Evolutionary conservation across 129 eudicot species (phyloP), one percentile per base, ranked within the genome.

Genomic region (Daucus carota): DNA sequence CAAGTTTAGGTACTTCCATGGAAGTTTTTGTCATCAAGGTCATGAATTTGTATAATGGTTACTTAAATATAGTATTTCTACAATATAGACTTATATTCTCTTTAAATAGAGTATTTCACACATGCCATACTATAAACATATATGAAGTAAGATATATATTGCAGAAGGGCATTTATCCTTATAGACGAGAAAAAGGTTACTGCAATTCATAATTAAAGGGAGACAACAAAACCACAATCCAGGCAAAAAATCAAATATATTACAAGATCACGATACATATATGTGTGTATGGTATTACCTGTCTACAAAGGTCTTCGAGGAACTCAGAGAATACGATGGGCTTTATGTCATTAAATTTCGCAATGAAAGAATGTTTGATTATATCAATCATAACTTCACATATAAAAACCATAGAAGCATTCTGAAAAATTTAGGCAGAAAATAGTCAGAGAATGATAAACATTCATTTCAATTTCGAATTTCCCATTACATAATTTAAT

Each of bases 271-370:
- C n/a, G 31, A 57, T 57, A n/a, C 0, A 57, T 9, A 57, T 2
- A 26, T 57, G 65, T 9, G 65, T 28, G 65, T 24, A 57, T 57
- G 12, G 14, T 14, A 57, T n/a, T 88, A 94, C 98, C 98, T 94
- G 98, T 75, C 88, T 94, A 88, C 96, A 94, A 33, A 94, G 98
- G 81, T 94, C 98, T 86, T 94, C 98, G 75, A 94, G 91, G 80
- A 87, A 94, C 76, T 94, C 98, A 24, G 98, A 94, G 84, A 87
- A 94, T 42, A 89, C 87, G 34, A 87, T 82, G 72, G 98, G 98
- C 82, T 94, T 94, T 80, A 91, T 80, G 80, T 87, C 93, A 72
- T 94, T 94, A 85, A 94, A 94, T 79, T 94, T 94, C 28, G 98
- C 93, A 57, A 94, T 83, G 78, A 94, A 94, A 40, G 96, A 94